These are phyloP conservation scores for Knoxia roxburghii DNA, from an alignment of 257 asterid species.

Conservation along the genomic window DNA sequence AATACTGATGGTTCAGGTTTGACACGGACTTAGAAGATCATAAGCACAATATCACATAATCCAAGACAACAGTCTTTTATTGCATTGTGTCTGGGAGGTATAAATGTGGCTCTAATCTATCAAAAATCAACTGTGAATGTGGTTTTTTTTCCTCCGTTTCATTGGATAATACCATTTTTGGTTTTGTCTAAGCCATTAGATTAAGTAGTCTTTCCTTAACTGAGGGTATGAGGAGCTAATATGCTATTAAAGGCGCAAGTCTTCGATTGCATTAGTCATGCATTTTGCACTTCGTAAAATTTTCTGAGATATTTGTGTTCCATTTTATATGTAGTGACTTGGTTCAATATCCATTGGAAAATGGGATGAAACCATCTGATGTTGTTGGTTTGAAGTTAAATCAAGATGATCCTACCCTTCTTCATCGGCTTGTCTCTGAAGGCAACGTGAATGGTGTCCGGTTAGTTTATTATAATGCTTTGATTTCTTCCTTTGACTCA, in stretches of 20 bases:
- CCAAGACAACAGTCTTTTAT: no score
- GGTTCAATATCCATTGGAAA: constrained; percentile 42
- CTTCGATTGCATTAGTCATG: neutral
- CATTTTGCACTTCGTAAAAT: neutral
- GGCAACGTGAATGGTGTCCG: constrained; percentile 70
- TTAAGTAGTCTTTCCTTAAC: neutral
- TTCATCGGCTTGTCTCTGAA: constrained; percentile 80
- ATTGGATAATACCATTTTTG: neutral
- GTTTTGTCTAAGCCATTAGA: neutral
- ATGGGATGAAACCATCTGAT: constrained; percentile 50
- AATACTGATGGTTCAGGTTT: neutral
- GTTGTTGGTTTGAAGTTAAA: constrained; percentile 41
- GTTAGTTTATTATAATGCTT: constrained; percentile 42
- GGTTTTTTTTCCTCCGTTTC: neutral
- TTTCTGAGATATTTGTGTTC: constrained; percentile 2
- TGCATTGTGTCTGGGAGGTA: no score
- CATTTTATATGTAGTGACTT: constrained; percentile 52
- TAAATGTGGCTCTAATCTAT: neutral
- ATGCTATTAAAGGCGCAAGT: neutral
- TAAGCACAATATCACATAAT: no score
- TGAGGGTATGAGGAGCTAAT: neutral
- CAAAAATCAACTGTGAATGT: neutral
- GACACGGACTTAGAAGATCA: no score
- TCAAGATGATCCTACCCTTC: constrained; percentile 49
- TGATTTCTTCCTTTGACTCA: neutral